These are phyloP conservation scores for Botrytis elliptica DNA, from an alignment of 2,329 filamentous ascomycete genomes.

Conservation along the genomic window DNA sequence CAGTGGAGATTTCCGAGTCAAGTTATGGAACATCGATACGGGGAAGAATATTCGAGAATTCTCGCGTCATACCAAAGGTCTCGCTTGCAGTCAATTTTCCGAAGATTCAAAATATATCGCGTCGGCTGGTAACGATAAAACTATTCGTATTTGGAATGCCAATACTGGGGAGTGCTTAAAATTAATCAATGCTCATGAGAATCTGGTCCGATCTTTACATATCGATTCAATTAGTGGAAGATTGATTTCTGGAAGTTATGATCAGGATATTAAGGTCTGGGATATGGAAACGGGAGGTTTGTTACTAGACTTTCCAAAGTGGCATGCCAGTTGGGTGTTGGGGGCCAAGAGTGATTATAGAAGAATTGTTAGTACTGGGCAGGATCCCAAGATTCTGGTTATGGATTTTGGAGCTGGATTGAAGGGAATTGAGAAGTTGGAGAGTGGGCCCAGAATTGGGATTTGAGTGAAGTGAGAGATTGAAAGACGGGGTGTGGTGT, in stretches of 20 bases:
- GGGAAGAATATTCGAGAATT: conserved; percentile 90
- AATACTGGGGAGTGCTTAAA: conserved; percentile 81
- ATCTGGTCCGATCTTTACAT: conserved; percentile 85
- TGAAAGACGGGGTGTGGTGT: too few species aligned
- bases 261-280: conserved; percentile 93
- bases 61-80: conserved; percentile 81
- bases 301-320: conserved; percentile 83
- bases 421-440: conserved; percentile 49
- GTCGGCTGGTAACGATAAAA: conserved; percentile 91
- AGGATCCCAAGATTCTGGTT: conserved; percentile 88
- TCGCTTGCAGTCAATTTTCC: conserved; percentile 94
- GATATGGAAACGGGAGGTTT: conserved; percentile 78
- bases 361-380: conserved; percentile 89
- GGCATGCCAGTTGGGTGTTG: conserved; percentile 96
- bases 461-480: background rate
- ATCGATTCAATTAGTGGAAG: conserved; percentile 84
- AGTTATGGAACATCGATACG: conserved; percentile 91
- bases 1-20: conserved; percentile 88
- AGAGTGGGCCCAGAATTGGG: background rate
- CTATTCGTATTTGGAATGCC: conserved; percentile 94
- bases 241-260: conserved; percentile 89
- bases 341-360: conserved; percentile 95
- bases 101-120: conserved; percentile 93
- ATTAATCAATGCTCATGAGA: conserved; percentile 78
- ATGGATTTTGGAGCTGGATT: conserved; percentile 81